Evolutionary conservation across 1,284 basidiomycete species (phyloP), one percentile per base, ranked within the genome.

Genomic region (Uromyces viciae-fabae): DNA sequence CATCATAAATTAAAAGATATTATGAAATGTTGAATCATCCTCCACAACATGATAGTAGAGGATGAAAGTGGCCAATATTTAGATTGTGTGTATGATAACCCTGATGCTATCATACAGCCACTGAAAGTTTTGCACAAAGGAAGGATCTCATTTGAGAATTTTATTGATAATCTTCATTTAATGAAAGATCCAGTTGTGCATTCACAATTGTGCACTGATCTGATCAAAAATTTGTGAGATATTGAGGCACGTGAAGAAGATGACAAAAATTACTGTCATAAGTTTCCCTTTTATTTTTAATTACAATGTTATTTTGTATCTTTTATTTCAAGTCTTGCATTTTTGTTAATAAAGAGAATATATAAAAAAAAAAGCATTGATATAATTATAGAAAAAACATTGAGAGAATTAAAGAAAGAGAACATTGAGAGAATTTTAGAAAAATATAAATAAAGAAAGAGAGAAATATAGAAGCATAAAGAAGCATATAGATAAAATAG

Each of bases 1-100:
- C 49, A 36, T 2, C 14, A 54, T 31, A n/a, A 9, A n/a, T 15
- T 31, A 22, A 25, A 19, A n/a, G 25, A 8, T 8, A 11, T 72
- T 17, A 46, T 46, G 69, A 43, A 11, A 43, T 36, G 8, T 33
- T 52, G 69, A n/a, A 31, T 43, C 38, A 72, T 49, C 36, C 69
- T 72, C 43, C 7, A 43, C 66, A 69, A 69, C 40, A 43, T 69
- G 66, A 69, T 69, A 38, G 36, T 69, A 5, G 38, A 72, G 46
- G 40, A 72, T 52, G 40, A 72, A 46, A 15, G 54, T 5, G 19
- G 19, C 54, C 5, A 19, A 7, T 56, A 56, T 22, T 8, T 8
- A 22, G 54, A 56, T 22, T 56, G 28, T 22, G 5, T 19, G 4
- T 56, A 56, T 19, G 54, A 56, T 8, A 56, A 28, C 19, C n/a